Conservation (phyloP, 1,284 basidiomycete species). For the Marasmius oreades region DNA sequence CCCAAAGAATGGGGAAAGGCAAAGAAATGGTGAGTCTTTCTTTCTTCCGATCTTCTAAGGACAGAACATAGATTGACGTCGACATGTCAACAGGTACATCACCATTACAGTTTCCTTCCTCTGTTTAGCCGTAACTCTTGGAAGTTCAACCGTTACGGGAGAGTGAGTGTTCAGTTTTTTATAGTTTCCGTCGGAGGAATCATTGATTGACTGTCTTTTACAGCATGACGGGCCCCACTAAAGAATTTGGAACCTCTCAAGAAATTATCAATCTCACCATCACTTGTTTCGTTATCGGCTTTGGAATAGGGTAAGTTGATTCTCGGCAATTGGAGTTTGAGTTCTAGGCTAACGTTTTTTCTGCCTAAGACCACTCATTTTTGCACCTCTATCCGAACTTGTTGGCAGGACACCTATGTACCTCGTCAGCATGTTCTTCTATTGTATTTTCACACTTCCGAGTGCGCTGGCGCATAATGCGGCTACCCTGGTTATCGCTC, state of each 20-base stretch:
- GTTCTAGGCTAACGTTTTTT: too few relatives aligned
- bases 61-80: too few relatives aligned
- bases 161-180: constrained; percentile 22
- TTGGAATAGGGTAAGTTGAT: constrained; percentile 30
- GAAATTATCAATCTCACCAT: constrained; percentile 35
- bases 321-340: not conserved
- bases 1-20: constrained; percentile 31
- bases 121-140: constrained; percentile 33
- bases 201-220: not conserved
- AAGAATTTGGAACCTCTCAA: constrained; percentile 27
- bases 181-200: not conserved
- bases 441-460: constrained; percentile 60
- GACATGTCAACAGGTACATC: constrained; percentile 27
- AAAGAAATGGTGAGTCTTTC: constrained; percentile 27
- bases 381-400: constrained; percentile 43
- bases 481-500: constrained; percentile 55
- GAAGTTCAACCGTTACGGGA: constrained; percentile 37
- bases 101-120: constrained; percentile 31
- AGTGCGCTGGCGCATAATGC: constrained; percentile 59
- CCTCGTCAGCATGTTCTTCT: constrained; percentile 51
- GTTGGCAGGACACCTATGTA: constrained; percentile 48
- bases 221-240: constrained; percentile 31
- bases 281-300: constrained; percentile 37
- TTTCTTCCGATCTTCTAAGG: not conserved
- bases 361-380: constrained; percentile 34